Percentiles rank a stretch among this genome's conserved stretches.
Evolutionary conservation across 306 rosid genomes (phyloP).

Genomic region (Citrullus amarus): DNA sequence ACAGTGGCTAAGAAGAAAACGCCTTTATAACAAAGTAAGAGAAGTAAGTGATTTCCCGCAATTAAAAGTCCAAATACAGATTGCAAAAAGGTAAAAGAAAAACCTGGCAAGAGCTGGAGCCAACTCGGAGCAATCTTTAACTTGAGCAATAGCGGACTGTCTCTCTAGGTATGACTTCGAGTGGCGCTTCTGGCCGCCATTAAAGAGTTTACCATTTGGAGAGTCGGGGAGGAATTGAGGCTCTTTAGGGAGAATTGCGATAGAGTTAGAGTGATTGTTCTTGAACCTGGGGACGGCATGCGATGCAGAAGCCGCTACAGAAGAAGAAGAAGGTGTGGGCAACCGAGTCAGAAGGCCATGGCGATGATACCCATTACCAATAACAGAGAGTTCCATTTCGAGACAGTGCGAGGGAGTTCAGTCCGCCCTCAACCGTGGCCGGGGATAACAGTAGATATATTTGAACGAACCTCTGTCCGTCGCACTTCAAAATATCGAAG

Average conservation of each 20-base stretch:
- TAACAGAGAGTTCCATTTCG: conserved; percentile 7
- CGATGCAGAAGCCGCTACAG: not conserved
- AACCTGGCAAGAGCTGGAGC: conserved; percentile 54
- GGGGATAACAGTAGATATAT: not conserved
- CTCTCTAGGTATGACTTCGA: conserved; percentile 27
- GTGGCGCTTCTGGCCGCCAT: conserved; percentile 15
- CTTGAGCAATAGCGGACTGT: conserved; percentile 42
- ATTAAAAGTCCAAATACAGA: not conserved
- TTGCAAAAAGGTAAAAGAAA: not conserved
- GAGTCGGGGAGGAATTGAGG: not conserved
- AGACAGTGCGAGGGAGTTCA: not conserved
- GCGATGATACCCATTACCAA: not conserved
- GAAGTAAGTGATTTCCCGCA: not conserved
- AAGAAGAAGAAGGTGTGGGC: not conserved
- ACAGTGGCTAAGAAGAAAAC: not conserved
- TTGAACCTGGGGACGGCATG: conserved; percentile 5
- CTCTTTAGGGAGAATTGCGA: conserved; percentile 2
- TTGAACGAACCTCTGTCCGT: not conserved
- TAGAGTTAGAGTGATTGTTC: conserved; percentile 13
- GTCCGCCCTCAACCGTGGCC: not conserved
- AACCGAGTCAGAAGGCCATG: not conserved
- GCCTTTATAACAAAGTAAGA: not conserved
- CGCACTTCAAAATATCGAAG: not conserved
- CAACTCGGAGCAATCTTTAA: conserved; percentile 42
- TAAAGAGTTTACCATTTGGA: conserved; percentile 1